Percentiles rank a stretch among this genome's conserved stretches.
phyloP scores from a whole-genome alignment of 2,329 filamentous ascomycete genomes.

The Apiospora arundinis region DNA sequence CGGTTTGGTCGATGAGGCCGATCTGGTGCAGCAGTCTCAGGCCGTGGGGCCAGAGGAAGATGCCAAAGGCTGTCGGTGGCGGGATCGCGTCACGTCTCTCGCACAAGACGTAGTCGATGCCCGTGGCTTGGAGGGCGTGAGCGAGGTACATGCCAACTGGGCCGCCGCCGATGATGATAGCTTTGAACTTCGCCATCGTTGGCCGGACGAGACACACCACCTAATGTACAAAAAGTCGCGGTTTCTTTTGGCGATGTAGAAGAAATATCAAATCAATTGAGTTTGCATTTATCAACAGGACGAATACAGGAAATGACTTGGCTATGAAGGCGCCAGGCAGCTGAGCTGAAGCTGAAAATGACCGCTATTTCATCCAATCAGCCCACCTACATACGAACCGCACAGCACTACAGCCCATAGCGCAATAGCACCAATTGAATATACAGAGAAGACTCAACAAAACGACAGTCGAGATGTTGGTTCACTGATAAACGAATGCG shows the following conservation, averaged over 20 bases:
- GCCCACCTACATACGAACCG: neutral
- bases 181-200: neutral
- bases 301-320: no score
- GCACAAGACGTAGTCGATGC: constrained; percentile 22
- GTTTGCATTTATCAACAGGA: neutral
- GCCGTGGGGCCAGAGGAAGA: constrained; percentile 18
- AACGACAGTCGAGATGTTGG: neutral
- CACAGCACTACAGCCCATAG: neutral
- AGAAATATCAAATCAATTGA: no score
- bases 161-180: constrained; percentile 20
- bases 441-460: neutral
- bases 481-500: neutral
- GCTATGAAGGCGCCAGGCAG: neutral
- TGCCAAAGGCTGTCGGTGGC: neutral
- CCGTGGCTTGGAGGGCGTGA: constrained; percentile 7
- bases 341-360: neutral
- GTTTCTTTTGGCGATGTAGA: no score
- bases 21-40: constrained; percentile 21
- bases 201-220: no score
- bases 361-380: neutral
- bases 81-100: constrained; percentile 15
- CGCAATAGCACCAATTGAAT: neutral
- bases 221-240: no score
- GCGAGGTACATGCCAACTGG: constrained; percentile 20
- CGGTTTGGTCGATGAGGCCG: constrained; percentile 14